Evolutionary conservation across 2,329 filamentous ascomycete species (phyloP), one percentile per base, ranked within the genome.

Genomic region (Alternaria alternata): DNA sequence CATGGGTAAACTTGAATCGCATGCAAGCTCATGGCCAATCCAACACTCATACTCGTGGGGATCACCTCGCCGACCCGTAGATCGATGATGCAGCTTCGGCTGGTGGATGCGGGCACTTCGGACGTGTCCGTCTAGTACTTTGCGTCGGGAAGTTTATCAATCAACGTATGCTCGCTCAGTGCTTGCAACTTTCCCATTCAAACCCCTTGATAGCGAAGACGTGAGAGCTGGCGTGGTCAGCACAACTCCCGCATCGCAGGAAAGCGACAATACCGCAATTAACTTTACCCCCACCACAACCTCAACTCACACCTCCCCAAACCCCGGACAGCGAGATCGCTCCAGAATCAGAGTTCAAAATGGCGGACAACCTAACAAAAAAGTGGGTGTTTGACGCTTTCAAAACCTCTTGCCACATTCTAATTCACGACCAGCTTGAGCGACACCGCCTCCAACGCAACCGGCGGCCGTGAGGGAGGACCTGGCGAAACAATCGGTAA

Each of bases 171-270:
- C 54, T 53, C 51, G 26, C 51, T 26, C 18, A 46, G 28, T 12
- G 7, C 20, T 24, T 34, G 30, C n/a, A 16, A 54, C 39, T 43
- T 22, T 52, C 32, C 22, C 8, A 39, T 18, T 44, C 36, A 18
- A 51, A 39, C 24, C 20, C 39, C 49, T 54, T 22, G 51, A 14
- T 24, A 57, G 3, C 16, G 36, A 39, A 32, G 43, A 20, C 16
- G 8, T 34, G 56, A 66, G 51, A 54, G 41, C 58, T 66, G 64
- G 64, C 64, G 61, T 59, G 47, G 56, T 55, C 51, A 32, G 42
- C 57, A 28, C 51, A 54, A 48, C 42, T 49, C 9, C 54, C 56
- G 34, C 54, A 57, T 48, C 59, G 64, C 34, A 61, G 51, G 43
- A 66, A 64, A 47, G 46, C 53, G 32, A 60, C 47, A 18, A 44